These are phyloP conservation scores for Wickerhamomyces sydowiorum DNA, from an alignment of 805 yeast genomes.

Conservation along the genomic window DNA sequence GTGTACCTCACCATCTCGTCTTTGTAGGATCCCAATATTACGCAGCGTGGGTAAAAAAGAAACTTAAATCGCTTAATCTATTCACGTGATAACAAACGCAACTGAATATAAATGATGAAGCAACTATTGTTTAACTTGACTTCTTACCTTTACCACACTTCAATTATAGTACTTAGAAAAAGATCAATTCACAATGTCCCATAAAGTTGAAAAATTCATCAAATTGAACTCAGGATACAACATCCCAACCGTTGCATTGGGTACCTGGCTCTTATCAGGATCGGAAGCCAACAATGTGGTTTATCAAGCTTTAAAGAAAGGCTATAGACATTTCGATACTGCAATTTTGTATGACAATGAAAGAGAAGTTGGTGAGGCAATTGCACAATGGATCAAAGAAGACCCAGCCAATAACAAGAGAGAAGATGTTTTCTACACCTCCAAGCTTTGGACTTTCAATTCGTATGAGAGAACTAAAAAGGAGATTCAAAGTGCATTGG, in stretches of 20 bases:
- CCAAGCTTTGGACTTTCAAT: constrained; percentile 62
- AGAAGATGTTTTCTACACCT: constrained; percentile 54
- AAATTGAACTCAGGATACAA: constrained; percentile 45
- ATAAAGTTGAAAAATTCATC: constrained; percentile 7
- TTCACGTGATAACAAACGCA: background rate
- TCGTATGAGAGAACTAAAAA: constrained; percentile 42
- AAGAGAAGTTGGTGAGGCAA: constrained; percentile 52
- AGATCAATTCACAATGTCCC: background rate
- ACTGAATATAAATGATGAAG: no score
- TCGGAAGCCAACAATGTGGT: constrained; percentile 38
- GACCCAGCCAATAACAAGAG: constrained; percentile 38
- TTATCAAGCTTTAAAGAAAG: constrained; percentile 50
- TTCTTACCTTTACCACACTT: background rate
- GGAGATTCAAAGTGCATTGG: constrained; percentile 54
- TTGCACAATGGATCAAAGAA: constrained; percentile 44
- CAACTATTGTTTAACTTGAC: no score
- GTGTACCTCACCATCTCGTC: no score
- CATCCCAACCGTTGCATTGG: constrained; percentile 54
- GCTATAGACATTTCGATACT: constrained; percentile 72
- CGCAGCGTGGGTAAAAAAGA: no score
- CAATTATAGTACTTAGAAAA: background rate
- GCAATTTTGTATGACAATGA: constrained; percentile 70
- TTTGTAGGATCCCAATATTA: no score
- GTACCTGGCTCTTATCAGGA: constrained; percentile 42
- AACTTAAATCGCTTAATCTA: no score